A percentile compares a stretch with the other conserved stretches of the same genome.
Conservation (phyloP, 768 basidiomycete species). For the Clitopilus passeckerianus region DNA sequence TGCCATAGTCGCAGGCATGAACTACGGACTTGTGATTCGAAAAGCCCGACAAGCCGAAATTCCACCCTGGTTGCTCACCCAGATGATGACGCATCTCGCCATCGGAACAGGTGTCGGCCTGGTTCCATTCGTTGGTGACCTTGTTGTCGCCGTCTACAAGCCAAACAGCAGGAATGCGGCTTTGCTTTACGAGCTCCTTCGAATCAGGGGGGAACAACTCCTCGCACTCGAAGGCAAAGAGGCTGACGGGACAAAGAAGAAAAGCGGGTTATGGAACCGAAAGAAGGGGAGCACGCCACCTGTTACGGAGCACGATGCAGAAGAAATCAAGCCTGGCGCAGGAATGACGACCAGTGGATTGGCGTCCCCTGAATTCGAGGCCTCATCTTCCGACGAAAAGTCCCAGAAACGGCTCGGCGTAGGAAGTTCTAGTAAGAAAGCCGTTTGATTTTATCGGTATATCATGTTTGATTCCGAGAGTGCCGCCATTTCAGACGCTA, state of each 20-base stretch:
- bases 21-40: slow-evolving; percentile 73
- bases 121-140: slow-evolving; percentile 71
- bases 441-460: neutral
- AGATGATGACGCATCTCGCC: slow-evolving; percentile 76
- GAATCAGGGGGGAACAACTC: slow-evolving; percentile 69
- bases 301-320: slow-evolving; percentile 27
- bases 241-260: slow-evolving; percentile 8
- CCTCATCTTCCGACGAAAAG: neutral
- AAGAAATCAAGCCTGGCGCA: slow-evolving; percentile 51
- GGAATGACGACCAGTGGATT: slow-evolving; percentile 34
- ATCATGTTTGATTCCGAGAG: neutral
- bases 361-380: slow-evolving; percentile 9
- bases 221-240: slow-evolving; percentile 35
- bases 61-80: slow-evolving; percentile 56
- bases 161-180: slow-evolving; percentile 88
- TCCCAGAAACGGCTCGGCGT: neutral
- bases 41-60: slow-evolving; percentile 73
- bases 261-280: slow-evolving; percentile 10
- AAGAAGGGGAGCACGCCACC: slow-evolving; percentile 18
- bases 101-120: slow-evolving; percentile 61
- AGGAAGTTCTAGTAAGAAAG: neutral
- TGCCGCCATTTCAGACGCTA: neutral
- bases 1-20: slow-evolving; percentile 53
- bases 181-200: slow-evolving; percentile 80
- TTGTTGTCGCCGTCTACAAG: slow-evolving; percentile 74